Percentiles rank a stretch among this genome's conserved stretches.
These are phyloP conservation scores for Seiridium cupressi DNA, from an alignment of 2,329 filamentous ascomycete species.

Conservation along the genomic window DNA sequence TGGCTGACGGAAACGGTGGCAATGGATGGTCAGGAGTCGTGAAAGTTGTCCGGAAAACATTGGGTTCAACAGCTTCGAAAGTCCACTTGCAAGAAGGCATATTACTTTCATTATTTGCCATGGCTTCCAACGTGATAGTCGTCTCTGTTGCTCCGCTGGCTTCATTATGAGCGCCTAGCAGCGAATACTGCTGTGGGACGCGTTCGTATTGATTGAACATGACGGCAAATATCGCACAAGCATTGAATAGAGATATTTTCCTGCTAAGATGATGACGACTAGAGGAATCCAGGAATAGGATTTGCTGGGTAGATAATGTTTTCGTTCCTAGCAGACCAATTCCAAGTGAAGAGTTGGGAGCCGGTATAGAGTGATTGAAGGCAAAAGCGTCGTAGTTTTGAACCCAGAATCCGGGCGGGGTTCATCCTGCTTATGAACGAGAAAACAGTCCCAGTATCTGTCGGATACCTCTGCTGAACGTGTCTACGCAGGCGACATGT, in stretches of 20 bases:
- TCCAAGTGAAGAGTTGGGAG: too few relatives aligned
- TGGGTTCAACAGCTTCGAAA: constrained; percentile 60
- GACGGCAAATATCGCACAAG: neutral
- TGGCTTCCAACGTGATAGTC: constrained; percentile 39
- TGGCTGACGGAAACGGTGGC: constrained; percentile 63
- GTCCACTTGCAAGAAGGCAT: constrained; percentile 52
- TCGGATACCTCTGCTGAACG: neutral
- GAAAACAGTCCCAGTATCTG: too few relatives aligned
- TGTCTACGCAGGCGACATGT: neutral
- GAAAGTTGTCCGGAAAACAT: constrained; percentile 68
- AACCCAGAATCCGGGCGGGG: too few relatives aligned
- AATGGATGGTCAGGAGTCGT: constrained; percentile 59
- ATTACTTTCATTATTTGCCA: constrained; percentile 20
- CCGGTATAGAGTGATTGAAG: too few relatives aligned
- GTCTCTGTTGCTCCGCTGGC: constrained; percentile 10
- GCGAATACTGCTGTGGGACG: constrained; percentile 23
- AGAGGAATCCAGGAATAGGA: neutral
- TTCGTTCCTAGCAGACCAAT: too few relatives aligned
- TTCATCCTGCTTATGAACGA: too few relatives aligned
- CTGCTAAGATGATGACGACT: neutral
- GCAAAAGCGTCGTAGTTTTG: too few relatives aligned
- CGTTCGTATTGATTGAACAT: constrained; percentile 20
- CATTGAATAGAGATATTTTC: neutral
- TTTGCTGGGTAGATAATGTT: too few relatives aligned
- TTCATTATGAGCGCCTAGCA: constrained; percentile 10